phyloP scores from a whole-genome alignment of 2,329 filamentous ascomycete species.

The Alternaria novae-zelandiae region DNA sequence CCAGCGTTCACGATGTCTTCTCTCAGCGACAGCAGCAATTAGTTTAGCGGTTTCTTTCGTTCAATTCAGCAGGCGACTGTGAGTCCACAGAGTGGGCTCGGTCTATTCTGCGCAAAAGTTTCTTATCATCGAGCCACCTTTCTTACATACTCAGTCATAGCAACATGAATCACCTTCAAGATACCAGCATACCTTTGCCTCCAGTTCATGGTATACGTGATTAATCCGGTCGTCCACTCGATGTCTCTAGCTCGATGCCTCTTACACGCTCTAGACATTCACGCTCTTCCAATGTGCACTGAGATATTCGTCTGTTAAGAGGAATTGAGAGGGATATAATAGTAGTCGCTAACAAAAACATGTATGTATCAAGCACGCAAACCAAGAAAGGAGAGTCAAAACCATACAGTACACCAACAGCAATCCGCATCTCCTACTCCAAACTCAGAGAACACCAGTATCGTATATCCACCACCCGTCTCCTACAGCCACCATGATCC shows the following conservation, averaged over 20 bases:
- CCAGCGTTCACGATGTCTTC: not conserved
- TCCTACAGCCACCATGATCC: not conserved
- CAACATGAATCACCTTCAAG: not conserved
- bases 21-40: not conserved
- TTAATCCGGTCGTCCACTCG: not conserved
- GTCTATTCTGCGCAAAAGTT: not conserved
- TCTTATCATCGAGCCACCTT: not conserved
- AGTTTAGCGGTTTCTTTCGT: not conserved
- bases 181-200: not conserved
- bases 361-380: not conserved
- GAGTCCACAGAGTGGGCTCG: not conserved
- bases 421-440: conserved; percentile 49
- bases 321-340: conserved; percentile 3
- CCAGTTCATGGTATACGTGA: not conserved
- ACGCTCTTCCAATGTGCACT: not conserved
- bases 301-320: not conserved
- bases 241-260: not conserved
- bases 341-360: not conserved
- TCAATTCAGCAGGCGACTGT: not conserved
- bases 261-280: not conserved
- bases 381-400: not conserved
- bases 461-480: conserved; percentile 33
- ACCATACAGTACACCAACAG: conserved; percentile 20
- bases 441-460: conserved; percentile 54
- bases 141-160: not conserved